These are phyloP conservation scores for Ceratobasidium sp. DNA, from an alignment of 1,284 basidiomycete genomes.

Conservation along the genomic window DNA sequence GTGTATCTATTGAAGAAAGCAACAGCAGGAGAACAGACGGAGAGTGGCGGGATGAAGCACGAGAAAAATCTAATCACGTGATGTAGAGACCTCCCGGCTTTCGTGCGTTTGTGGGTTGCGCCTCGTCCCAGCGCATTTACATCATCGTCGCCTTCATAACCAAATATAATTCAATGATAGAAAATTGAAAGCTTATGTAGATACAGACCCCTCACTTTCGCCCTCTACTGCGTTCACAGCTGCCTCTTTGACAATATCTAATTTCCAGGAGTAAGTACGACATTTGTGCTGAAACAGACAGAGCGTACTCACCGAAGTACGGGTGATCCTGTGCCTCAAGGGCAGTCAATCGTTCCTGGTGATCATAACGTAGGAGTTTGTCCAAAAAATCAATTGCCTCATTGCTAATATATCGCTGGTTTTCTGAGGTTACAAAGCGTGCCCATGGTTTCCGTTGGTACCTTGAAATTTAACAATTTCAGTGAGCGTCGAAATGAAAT, in stretches of 20 bases:
- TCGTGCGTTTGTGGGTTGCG: background rate
- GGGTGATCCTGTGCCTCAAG: constrained; percentile 88
- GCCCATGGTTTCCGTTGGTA: constrained; percentile 96
- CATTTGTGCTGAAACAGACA: too few species aligned
- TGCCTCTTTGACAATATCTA: constrained; percentile 50
- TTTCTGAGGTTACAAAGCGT: constrained; percentile 92
- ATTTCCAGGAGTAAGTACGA: constrained; percentile 7
- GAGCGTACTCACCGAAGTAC: constrained; percentile 76
- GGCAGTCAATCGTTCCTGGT: constrained; percentile 95
- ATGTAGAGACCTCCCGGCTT: background rate
- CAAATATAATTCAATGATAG: constrained; percentile 17
- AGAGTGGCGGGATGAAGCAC: constrained; percentile 12
- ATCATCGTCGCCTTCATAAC: constrained; percentile 10
- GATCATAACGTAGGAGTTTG: constrained; percentile 95
- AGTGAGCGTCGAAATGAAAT: background rate
- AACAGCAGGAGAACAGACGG: background rate
- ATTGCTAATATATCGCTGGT: constrained; percentile 97
- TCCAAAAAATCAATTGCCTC: constrained; percentile 98
- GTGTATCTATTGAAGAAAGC: background rate
- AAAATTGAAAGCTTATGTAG: constrained; percentile 15
- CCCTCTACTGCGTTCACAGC: constrained; percentile 43
- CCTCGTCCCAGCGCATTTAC: background rate
- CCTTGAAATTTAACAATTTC: constrained; percentile 56
- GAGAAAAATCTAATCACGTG: constrained; percentile 32
- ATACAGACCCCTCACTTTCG: constrained; percentile 37